These are phyloP conservation scores for Balansia obtecta DNA, from an alignment of 2,329 filamentous ascomycete genomes.

Conservation along the genomic window DNA sequence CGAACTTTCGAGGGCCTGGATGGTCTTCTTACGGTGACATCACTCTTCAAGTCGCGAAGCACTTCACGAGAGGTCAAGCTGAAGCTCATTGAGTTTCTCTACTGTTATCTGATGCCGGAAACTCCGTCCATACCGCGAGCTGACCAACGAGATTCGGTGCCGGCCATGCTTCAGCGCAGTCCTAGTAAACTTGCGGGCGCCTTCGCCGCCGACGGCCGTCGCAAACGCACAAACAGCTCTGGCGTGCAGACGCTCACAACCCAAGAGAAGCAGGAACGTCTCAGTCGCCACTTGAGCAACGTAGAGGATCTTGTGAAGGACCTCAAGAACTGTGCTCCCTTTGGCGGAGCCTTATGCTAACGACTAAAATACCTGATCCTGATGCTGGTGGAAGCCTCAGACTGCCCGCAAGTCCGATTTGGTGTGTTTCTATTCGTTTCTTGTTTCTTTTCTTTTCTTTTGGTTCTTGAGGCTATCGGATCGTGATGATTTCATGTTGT, in stretches of 20 bases:
- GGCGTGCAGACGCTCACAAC: slow-evolving; percentile 46
- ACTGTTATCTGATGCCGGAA: slow-evolving; percentile 98
- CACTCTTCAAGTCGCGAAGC: slow-evolving; percentile 78
- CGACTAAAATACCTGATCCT: neutral
- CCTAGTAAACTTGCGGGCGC: slow-evolving; percentile 54
- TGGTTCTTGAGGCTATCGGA: neutral
- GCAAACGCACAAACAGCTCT: slow-evolving; percentile 23
- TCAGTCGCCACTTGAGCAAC: slow-evolving; percentile 67
- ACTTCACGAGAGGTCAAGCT: slow-evolving; percentile 85
- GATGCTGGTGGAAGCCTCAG: no score
- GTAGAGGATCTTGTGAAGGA: slow-evolving; percentile 80
- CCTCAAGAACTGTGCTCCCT: slow-evolving; percentile 65
- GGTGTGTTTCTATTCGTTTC: neutral
- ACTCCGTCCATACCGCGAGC: slow-evolving; percentile 44
- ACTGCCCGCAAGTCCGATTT: neutral
- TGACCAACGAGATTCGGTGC: slow-evolving; percentile 30
- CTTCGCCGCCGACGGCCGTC: slow-evolving; percentile 27
- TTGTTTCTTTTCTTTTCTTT: neutral
- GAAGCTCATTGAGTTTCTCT: slow-evolving; percentile 92
- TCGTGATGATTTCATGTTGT: neutral
- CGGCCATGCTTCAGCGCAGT: slow-evolving; percentile 49
- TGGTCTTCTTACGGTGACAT: slow-evolving; percentile 81
- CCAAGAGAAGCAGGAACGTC: slow-evolving; percentile 68
- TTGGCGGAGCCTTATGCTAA: slow-evolving; percentile 46
- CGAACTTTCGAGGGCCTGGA: slow-evolving; percentile 87